A percentile compares a stretch with the other conserved stretches of the same genome.
These are phyloP conservation scores for Colletotrichum paranaense DNA, from an alignment of 2,329 filamentous ascomycete genomes.

Conservation along the genomic window DNA sequence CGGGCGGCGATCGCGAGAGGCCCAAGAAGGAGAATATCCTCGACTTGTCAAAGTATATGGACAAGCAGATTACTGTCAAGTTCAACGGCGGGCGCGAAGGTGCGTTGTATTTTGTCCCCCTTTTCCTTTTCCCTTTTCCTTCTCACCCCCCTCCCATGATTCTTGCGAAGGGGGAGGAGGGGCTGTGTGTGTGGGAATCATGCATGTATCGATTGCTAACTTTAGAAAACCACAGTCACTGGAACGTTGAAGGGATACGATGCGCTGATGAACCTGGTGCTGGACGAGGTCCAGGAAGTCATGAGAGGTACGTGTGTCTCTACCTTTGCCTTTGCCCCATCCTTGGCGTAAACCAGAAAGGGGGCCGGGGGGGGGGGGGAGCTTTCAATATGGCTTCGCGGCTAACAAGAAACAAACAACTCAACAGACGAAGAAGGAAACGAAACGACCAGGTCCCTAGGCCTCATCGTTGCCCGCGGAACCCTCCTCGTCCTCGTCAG, in stretches of 20 bases:
- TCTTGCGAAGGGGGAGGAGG: too few relatives aligned
- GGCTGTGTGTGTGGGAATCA: too few relatives aligned
- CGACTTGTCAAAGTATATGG: constrained; percentile 95
- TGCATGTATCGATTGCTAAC: background rate
- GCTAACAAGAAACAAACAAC: background rate
- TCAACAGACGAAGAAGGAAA: constrained; percentile 89
- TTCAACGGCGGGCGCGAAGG: constrained; percentile 95
- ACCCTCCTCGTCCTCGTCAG: constrained; percentile 94
- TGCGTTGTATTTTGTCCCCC: constrained; percentile 50
- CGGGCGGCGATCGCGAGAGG: constrained; percentile 67
- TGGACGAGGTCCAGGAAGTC: constrained; percentile 92
- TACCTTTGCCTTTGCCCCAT: too few relatives aligned
- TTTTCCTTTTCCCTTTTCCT: background rate
- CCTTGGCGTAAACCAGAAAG: too few relatives aligned
- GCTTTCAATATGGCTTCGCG: background rate
- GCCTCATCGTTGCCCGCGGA: constrained; percentile 89
- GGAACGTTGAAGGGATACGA: constrained; percentile 96
- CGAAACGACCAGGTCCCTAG: constrained; percentile 81
- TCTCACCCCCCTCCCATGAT: too few relatives aligned
- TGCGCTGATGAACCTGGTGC: constrained; percentile 96
- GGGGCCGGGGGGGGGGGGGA: background rate
- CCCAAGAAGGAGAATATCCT: constrained; percentile 99
- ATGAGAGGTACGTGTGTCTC: constrained; percentile 75
- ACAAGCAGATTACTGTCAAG: constrained; percentile 94
- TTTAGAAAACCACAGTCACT: constrained; percentile 68